phyloP scores from a whole-genome alignment of 257 asterid genomes.

The Nicotiana paniculata region DNA sequence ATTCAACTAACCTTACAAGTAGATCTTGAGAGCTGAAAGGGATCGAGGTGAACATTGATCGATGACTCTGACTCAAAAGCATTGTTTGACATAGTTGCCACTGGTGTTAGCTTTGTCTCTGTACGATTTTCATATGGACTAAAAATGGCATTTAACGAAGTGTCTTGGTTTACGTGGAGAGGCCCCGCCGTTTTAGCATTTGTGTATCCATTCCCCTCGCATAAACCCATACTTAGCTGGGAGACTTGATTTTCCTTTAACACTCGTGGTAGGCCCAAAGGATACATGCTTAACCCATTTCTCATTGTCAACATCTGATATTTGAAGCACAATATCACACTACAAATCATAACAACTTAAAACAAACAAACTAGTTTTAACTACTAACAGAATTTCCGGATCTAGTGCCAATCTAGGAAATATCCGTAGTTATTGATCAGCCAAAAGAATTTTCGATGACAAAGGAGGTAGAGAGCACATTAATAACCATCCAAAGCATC shows the following conservation, averaged over 20 bases:
- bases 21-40: constrained; percentile 28
- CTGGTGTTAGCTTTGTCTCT: constrained; percentile 17
- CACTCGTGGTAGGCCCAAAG: constrained; percentile 45
- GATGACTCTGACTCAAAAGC: constrained; percentile 27
- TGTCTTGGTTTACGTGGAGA: constrained; percentile 21
- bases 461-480: neutral
- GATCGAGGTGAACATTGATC: constrained; percentile 20
- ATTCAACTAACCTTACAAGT: constrained; percentile 22
- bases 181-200: constrained; percentile 19
- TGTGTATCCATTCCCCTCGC: constrained; percentile 24
- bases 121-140: constrained; percentile 8
- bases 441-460: neutral
- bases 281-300: constrained; percentile 59
- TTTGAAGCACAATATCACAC: neutral
- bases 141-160: constrained; percentile 17
- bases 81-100: constrained; percentile 22
- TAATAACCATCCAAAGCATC: neutral
- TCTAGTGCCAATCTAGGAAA: neutral
- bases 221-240: constrained; percentile 23
- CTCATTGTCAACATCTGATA: constrained; percentile 64
- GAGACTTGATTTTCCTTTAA: constrained; percentile 24
- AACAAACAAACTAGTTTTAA: too few relatives aligned
- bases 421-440: neutral
- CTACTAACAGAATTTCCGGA: too few relatives aligned
- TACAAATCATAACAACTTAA: too few relatives aligned